Conservation (phyloP, 2,329 filamentous ascomycete genomes). For the Pleoardoris graminearum region DNA sequence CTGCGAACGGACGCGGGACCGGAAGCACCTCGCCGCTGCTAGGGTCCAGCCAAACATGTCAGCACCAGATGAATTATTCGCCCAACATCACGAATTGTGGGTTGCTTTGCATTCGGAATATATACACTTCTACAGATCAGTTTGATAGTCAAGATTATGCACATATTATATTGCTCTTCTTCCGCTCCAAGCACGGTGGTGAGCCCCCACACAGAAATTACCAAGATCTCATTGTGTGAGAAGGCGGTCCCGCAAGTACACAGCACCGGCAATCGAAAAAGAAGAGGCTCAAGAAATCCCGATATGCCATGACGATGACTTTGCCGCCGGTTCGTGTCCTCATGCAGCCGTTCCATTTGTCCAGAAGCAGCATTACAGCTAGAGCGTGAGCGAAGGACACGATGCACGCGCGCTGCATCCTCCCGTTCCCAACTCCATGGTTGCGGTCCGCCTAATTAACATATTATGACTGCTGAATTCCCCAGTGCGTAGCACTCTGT, state of each 20-base stretch:
- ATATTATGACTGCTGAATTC: background rate
- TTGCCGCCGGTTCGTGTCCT: background rate
- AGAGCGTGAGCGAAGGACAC: background rate
- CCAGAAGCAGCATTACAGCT: background rate
- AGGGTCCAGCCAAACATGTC: background rate
- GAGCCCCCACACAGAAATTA: conserved; percentile 16
- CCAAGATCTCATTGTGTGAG: conserved; percentile 1
- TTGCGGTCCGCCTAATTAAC: background rate
- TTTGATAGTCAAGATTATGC: no score
- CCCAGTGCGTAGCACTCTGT: background rate
- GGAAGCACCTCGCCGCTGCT: background rate
- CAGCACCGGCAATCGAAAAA: conserved; percentile 9
- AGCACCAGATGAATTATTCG: background rate
- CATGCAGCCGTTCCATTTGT: background rate
- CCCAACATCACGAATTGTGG: conserved; percentile 5
- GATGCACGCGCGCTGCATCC: conserved; percentile 13
- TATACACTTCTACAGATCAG: no score
- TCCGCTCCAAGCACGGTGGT: background rate
- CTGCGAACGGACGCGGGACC: background rate
- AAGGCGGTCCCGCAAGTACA: background rate
- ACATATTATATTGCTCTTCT: background rate
- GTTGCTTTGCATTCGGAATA: no score
- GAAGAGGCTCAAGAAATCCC: conserved; percentile 6
- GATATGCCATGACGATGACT: background rate
- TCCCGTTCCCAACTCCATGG: conserved; percentile 17